Evolutionary conservation across 2,329 filamentous ascomycete genomes (phyloP).

Genomic region (Lomentospora prolificans): DNA sequence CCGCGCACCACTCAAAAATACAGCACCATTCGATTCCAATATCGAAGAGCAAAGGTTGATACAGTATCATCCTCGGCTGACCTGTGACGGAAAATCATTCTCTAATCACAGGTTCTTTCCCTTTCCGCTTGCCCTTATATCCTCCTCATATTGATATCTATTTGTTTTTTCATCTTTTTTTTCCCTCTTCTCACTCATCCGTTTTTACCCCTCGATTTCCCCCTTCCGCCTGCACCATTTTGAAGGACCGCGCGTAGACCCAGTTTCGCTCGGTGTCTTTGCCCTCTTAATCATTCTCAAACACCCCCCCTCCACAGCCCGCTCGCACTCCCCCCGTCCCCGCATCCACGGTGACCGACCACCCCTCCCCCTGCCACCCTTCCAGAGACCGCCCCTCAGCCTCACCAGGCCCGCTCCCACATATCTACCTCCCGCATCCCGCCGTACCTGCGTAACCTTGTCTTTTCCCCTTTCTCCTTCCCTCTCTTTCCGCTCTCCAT

Average conservation of each 20-base stretch:
- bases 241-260: conserved; percentile 6
- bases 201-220: conserved; percentile 7
- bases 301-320: conserved; percentile 10
- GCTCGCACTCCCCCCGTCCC: conserved; percentile 3
- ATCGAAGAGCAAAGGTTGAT: neutral
- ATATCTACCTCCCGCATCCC: conserved; percentile 13
- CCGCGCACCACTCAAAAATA: neutral
- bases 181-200: neutral
- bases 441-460: conserved; percentile 10
- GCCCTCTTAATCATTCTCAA: conserved; percentile 19
- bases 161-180: conserved; percentile 6
- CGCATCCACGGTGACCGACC: conserved; percentile 6
- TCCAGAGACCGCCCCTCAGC: conserved; percentile 9
- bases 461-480: conserved; percentile 11
- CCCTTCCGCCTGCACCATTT: conserved; percentile 8
- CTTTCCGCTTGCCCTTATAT: neutral
- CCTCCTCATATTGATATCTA: neutral
- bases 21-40: neutral
- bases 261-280: conserved; percentile 1
- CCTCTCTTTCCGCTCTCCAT: conserved; percentile 17
- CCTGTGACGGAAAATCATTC: neutral
- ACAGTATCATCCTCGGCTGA: neutral
- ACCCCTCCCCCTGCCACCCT: conserved; percentile 9
- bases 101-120: neutral
- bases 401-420: conserved; percentile 6